Conservation (phyloP, 1,284 basidiomycete species). For the Moesziomyces sp. region DNA sequence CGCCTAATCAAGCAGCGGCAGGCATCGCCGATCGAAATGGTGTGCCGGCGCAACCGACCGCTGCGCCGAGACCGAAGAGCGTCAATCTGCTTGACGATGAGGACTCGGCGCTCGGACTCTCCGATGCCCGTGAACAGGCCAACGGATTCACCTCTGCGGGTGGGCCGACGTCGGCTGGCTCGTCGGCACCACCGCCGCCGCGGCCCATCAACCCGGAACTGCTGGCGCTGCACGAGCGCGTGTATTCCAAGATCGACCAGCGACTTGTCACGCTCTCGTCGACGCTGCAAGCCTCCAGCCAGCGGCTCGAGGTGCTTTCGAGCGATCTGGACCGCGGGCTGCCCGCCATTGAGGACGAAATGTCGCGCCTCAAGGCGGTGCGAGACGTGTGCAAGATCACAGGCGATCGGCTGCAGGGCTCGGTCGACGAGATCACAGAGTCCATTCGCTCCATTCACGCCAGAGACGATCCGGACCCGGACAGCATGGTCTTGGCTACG, state of each 20-base stretch:
- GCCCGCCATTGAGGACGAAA: conserved; percentile 93
- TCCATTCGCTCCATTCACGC: conserved; percentile 73
- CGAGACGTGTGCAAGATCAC: conserved; percentile 87
- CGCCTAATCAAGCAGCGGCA: neutral
- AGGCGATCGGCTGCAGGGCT: conserved; percentile 75
- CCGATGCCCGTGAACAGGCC: neutral
- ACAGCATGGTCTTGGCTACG: conserved; percentile 56
- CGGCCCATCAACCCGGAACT: conserved; percentile 81
- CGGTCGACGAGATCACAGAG: conserved; percentile 76
- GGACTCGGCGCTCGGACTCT: neutral
- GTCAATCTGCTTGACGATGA: conserved; percentile 45
- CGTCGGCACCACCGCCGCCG: conserved; percentile 77
- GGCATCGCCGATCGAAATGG: conserved; percentile 7
- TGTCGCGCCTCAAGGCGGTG: conserved; percentile 93
- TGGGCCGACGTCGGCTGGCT: neutral
- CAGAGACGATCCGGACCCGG: conserved; percentile 48
- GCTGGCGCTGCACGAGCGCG: conserved; percentile 81
- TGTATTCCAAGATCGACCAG: conserved; percentile 79
- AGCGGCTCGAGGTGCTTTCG: conserved; percentile 81
- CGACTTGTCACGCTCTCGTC: conserved; percentile 77
- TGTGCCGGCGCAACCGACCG: conserved; percentile 4
- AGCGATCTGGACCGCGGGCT: conserved; percentile 86
- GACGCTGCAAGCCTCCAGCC: conserved; percentile 77
- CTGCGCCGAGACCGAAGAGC: conserved; percentile 26
- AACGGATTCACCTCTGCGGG: conserved; percentile 2